Base-by-base conservation (phyloP, 1,284 basidiomycete genomes). In the Xerocomus amazonicus region DNA sequence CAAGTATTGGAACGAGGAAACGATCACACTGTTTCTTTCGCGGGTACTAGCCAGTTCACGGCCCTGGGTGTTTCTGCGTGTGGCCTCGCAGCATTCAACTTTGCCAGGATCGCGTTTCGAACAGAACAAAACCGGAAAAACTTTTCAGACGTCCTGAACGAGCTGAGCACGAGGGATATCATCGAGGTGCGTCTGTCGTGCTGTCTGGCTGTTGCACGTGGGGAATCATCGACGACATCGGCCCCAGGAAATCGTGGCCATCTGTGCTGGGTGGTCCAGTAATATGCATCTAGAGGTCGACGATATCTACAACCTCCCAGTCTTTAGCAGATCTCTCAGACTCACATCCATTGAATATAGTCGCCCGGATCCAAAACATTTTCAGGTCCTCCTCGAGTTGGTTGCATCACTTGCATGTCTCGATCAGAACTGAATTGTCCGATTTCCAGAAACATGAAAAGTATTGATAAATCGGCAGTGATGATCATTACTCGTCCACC, bases 401-500 rank as follows among this genome's bases (percentile, higher is more conserved):
- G n/a, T 64, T 60, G 4, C 31, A 31, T 44, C 27, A 23, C 32
- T 19, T 4, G 6, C 26, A 4, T 26, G 7, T 31, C 16, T 43
- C 8, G 6, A 5, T 10, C 0, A 9, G 16, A 4, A 33, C 37
- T 50, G n/a, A 42, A 28, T 13, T 17, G 19, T 19, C 26, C 17
- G 8, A 27, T n/a, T 17, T 43, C 43, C 50, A 79, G 72, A 48
- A 57, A 65, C 38, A 57, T 75, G 61, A 55, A 59, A 47, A 48
- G 52, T 2, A 55, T 56, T 13, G 57, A 59, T 37, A 57, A 51
- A 10, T 70, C 69, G n/a, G 64, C 64, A 8, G 81, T 73, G 23
- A 74, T 71, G 26, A 70, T 86, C 48, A 80, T 87, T 50, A 86
- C 84, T 0, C 80, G 83, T 17, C 81, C 84, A 31, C 84, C 84